Conservation (phyloP, 2,329 filamentous ascomycete genomes). For the Epichloe festucae region DNA sequence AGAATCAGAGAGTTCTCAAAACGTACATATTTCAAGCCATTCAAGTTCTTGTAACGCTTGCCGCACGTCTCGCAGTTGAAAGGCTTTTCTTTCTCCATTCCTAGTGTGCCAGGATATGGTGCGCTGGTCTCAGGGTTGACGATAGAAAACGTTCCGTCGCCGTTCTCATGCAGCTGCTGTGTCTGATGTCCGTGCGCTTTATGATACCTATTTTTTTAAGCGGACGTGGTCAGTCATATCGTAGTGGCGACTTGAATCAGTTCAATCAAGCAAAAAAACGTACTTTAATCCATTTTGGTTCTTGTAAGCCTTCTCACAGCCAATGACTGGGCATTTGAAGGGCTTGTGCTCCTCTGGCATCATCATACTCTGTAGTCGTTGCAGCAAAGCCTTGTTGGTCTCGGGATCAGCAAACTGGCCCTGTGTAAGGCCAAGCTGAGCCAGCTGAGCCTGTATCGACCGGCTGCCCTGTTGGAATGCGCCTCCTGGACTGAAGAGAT, state of each 20-base stretch:
- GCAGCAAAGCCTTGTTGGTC: constrained; percentile 46
- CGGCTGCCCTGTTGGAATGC: constrained; percentile 52
- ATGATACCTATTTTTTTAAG: constrained; percentile 39
- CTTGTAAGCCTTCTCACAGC: constrained; percentile 98
- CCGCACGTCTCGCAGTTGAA: constrained; percentile 95
- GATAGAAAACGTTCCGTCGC: constrained; percentile 94
- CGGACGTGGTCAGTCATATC: not conserved
- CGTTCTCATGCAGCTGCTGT: constrained; percentile 91
- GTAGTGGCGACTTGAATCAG: not conserved
- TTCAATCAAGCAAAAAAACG: constrained; percentile 13
- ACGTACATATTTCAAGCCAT: constrained; percentile 85
- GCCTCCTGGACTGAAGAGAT: constrained; percentile 75
- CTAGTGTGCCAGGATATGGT: constrained; percentile 87
- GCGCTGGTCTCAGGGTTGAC: constrained; percentile 91
- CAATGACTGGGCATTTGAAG: constrained; percentile 94
- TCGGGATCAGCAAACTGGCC: constrained; percentile 70
- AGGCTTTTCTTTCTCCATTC: constrained; percentile 99
- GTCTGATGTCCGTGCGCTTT: constrained; percentile 88
- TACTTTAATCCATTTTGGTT: constrained; percentile 98
- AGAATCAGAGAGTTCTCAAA: constrained; percentile 6
- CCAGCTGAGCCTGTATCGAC: constrained; percentile 52
- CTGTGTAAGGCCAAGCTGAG: constrained; percentile 62
- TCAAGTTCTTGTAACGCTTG: constrained; percentile 98
- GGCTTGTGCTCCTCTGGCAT: constrained; percentile 89
- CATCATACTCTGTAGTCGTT: constrained; percentile 47